Evolutionary conservation across 2,329 filamentous ascomycete species (phyloP).

Genomic region (Ophiocordyceps camponoti-saundersi): DNA sequence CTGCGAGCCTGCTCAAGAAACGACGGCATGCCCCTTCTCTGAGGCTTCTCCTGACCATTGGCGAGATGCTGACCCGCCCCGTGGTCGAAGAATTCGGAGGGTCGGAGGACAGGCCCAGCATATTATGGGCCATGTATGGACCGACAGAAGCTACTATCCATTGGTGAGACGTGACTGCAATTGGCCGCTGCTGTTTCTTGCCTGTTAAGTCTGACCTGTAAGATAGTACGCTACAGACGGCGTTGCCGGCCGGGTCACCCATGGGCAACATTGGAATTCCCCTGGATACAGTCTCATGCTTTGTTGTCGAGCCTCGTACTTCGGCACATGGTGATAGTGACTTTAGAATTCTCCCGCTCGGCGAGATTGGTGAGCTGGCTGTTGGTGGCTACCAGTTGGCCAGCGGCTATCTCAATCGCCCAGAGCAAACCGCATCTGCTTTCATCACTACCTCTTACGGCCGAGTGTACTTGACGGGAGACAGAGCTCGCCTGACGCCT

Average conservation of each 20-base stretch:
- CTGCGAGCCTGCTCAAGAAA: slow-evolving; percentile 55
- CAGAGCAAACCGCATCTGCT: slow-evolving; percentile 52
- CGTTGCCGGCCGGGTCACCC: slow-evolving; percentile 36
- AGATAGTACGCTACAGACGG: slow-evolving; percentile 48
- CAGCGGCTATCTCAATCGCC: slow-evolving; percentile 63
- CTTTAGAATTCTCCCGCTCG: slow-evolving; percentile 41
- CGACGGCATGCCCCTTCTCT: slow-evolving; percentile 50
- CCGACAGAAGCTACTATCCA: slow-evolving; percentile 88
- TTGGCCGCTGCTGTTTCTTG: too few species aligned
- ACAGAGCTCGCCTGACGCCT: slow-evolving; percentile 53
- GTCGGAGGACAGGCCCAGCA: slow-evolving; percentile 29
- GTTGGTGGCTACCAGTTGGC: slow-evolving; percentile 71
- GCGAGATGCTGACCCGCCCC: slow-evolving; percentile 72
- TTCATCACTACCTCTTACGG: slow-evolving; percentile 58
- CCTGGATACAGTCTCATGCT: slow-evolving; percentile 65
- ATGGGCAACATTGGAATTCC: slow-evolving; percentile 61
- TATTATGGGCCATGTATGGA: slow-evolving; percentile 87
- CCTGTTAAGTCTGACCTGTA: neutral
- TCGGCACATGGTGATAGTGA: slow-evolving; percentile 6
- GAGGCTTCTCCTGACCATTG: slow-evolving; percentile 65
- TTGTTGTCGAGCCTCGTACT: slow-evolving; percentile 38
- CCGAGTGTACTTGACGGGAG: slow-evolving; percentile 66
- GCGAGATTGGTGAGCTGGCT: slow-evolving; percentile 62
- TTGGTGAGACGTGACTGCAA: slow-evolving; percentile 27
- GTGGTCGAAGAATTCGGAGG: slow-evolving; percentile 70